Evolutionary conservation across 108 stramenopile genomes (phyloP).

Genomic region (Skeletonema grethae): DNA sequence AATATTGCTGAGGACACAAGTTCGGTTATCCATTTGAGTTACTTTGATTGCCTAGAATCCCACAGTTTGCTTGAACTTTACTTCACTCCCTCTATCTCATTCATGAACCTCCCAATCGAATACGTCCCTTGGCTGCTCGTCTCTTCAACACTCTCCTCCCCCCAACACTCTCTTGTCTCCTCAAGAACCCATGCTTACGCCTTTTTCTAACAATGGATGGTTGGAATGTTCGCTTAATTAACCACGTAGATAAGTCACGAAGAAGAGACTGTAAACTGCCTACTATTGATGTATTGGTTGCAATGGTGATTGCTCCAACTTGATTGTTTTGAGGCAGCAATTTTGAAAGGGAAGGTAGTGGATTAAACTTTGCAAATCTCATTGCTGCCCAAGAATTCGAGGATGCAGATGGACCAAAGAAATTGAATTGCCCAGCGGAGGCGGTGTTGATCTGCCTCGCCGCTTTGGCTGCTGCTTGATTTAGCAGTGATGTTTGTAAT

Average conservation of each 20-base stretch:
- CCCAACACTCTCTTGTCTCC: slow-evolving; percentile 61
- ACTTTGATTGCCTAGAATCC: neutral
- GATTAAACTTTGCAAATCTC: neutral
- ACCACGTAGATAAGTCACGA: slow-evolving; percentile 38
- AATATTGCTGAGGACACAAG: neutral
- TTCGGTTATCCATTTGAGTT: neutral
- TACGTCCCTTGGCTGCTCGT: slow-evolving; percentile 70
- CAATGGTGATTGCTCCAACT: slow-evolving; percentile 13
- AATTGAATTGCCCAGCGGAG: neutral
- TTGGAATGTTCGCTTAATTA: slow-evolving; percentile 91
- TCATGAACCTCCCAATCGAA: slow-evolving; percentile 68
- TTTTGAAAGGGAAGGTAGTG: slow-evolving; percentile 1
- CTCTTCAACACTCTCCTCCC: slow-evolving; percentile 73
- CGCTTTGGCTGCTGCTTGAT: slow-evolving; percentile 3
- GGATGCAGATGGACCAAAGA: neutral
- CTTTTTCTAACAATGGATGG: slow-evolving; percentile 83
- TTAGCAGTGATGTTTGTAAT: slow-evolving; percentile 2
- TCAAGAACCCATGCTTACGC: slow-evolving; percentile 85
- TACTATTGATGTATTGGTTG: slow-evolving; percentile 19
- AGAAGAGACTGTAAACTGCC: slow-evolving; percentile 28
- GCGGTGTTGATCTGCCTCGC: neutral
- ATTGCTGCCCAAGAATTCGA: neutral
- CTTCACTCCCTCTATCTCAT: neutral
- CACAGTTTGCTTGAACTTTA: no score
- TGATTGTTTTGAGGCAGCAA: neutral